Evolutionary conservation across 352 stramenopile species (phyloP).

Genomic region (Blastocystis sp.): DNA sequence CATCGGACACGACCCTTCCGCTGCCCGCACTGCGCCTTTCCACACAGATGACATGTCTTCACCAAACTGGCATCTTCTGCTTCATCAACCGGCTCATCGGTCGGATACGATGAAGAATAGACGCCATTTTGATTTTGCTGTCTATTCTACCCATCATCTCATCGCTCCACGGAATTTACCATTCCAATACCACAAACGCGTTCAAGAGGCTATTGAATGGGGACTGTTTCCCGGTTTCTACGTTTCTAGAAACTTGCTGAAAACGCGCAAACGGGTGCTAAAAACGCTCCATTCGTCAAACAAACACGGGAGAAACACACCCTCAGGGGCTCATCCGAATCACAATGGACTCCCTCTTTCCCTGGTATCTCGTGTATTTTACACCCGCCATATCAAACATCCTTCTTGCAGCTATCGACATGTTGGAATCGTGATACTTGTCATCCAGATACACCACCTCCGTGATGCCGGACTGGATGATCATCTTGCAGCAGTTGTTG

Average conservation of each 20-base stretch:
- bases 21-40: constrained; percentile 61
- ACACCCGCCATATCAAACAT: constrained; percentile 83
- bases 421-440: constrained; percentile 86
- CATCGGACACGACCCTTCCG: constrained; percentile 62
- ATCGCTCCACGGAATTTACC: not conserved
- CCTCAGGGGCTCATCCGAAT: constrained; percentile 31
- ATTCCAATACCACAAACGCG: not conserved
- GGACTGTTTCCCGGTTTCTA: constrained; percentile 40
- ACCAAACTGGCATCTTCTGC: constrained; percentile 41
- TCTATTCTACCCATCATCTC: not conserved
- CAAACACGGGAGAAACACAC: constrained; percentile 2
- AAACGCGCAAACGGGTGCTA: not conserved
- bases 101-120: not conserved
- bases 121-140: constrained; percentile 1
- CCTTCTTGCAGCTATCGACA: constrained; percentile 81
- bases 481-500: constrained; percentile 97
- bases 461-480: constrained; percentile 93
- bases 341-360: constrained; percentile 56
- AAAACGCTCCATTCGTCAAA: not conserved
- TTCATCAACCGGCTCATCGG: constrained; percentile 18
- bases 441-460: constrained; percentile 92
- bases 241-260: not conserved
- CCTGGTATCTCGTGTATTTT: constrained; percentile 61
- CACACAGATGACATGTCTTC: constrained; percentile 65
- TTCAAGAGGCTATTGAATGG: constrained; percentile 25